Evolutionary conservation across 2,329 filamentous ascomycete species (phyloP).

Genomic region (Xylaria sp.): DNA sequence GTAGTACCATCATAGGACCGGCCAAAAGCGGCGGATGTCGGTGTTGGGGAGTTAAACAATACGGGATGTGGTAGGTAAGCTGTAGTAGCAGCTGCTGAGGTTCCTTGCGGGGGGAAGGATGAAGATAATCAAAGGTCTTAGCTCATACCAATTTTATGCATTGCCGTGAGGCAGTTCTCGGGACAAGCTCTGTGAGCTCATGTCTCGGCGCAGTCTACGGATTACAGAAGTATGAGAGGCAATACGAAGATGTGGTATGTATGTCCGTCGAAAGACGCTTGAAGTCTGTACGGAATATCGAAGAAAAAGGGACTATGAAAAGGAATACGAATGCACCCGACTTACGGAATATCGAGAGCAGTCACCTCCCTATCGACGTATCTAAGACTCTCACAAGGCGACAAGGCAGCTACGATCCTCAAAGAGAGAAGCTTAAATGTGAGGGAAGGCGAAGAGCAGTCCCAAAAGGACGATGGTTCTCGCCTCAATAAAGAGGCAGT

Average conservation of each 20-base stretch:
- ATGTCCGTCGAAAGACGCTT: not conserved
- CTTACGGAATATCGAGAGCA: too few species aligned
- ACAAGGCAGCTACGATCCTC: not conserved
- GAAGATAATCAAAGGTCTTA: not conserved
- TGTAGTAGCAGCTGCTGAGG: not conserved
- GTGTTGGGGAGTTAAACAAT: not conserved
- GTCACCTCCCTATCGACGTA: too few species aligned
- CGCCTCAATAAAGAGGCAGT: too few species aligned
- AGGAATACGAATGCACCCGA: not conserved
- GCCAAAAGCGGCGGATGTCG: not conserved
- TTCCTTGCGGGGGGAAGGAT: not conserved
- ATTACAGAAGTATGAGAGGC: not conserved
- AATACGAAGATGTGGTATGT: not conserved
- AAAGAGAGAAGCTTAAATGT: not conserved
- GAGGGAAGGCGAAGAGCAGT: not conserved
- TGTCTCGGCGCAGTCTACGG: not conserved
- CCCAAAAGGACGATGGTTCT: too few species aligned
- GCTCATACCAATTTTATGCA: slow-evolving; percentile 4
- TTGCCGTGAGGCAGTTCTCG: slow-evolving; percentile 4
- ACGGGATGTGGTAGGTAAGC: not conserved
- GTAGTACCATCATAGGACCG: not conserved
- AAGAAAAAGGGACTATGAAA: not conserved
- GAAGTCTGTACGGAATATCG: not conserved
- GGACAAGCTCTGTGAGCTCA: not conserved
- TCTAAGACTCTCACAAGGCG: not conserved